Evolutionary conservation across 257 asterid genomes (phyloP).

Genomic region (Plectranthus barbatus): DNA sequence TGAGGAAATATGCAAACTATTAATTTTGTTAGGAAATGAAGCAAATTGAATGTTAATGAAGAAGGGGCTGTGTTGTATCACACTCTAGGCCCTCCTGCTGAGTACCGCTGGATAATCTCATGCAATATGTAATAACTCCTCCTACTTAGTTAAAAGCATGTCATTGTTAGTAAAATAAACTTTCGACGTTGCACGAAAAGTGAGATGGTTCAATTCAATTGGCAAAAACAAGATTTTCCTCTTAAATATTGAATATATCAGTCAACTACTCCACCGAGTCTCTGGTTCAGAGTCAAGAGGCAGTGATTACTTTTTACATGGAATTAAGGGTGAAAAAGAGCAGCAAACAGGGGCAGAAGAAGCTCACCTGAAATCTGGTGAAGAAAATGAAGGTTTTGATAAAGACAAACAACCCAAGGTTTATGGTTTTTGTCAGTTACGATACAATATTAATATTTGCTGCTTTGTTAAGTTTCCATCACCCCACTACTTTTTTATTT

Average conservation of each 20-base stretch:
- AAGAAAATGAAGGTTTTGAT: neutral
- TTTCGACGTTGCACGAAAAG: no score
- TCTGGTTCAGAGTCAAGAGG: neutral
- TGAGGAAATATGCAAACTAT: neutral
- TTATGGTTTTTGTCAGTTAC: neutral
- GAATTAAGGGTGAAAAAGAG: neutral
- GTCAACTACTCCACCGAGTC: no score
- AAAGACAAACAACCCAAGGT: neutral
- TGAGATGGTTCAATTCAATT: no score
- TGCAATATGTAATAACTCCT: no score
- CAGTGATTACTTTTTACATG: neutral
- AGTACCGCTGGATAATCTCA: no score
- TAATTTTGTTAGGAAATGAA: slow-evolving; percentile 17
- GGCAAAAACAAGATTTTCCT: no score
- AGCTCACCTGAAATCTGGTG: neutral
- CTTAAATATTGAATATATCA: no score
- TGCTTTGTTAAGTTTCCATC: neutral
- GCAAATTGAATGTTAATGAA: neutral
- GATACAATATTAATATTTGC: neutral
- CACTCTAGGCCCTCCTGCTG: no score
- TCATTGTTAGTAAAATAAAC: no score
- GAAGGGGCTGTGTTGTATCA: neutral
- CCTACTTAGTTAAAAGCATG: no score
- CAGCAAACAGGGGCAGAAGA: slow-evolving; percentile 15
- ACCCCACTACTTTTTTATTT: neutral